phyloP scores from a whole-genome alignment of 2,329 filamentous ascomycete species.

The Diaporthe sp. region DNA sequence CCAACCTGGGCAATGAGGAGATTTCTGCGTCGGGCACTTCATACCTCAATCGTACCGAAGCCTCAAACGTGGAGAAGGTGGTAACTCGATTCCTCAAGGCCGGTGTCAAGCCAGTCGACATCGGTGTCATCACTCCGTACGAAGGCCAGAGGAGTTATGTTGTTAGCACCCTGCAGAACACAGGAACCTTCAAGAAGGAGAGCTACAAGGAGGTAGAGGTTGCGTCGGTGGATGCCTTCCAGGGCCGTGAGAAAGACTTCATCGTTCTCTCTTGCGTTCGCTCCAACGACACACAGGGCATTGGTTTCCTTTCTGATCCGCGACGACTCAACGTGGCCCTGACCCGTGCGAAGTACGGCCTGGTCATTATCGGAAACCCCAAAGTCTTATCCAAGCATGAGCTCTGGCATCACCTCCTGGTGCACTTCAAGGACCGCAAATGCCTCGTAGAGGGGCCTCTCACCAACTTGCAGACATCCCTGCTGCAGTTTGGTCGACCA shows the following conservation, averaged over 20 bases:
- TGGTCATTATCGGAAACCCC: conserved; percentile 96
- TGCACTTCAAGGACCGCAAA: conserved; percentile 97
- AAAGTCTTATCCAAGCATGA: conserved; percentile 98
- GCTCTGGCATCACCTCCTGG: conserved; percentile 93
- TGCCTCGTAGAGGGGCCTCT: conserved; percentile 96
- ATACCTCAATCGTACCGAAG: conserved; percentile 97
- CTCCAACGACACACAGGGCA: conserved; percentile 98
- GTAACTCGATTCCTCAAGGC: conserved; percentile 99
- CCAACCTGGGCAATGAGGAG: conserved; percentile 95
- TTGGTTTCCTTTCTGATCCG: conserved; percentile 97
- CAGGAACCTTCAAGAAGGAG: conserved; percentile 97
- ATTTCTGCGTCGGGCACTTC: conserved; percentile 98
- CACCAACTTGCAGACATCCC: conserved; percentile 93
- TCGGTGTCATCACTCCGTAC: conserved; percentile 98
- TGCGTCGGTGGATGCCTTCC: conserved; percentile 97
- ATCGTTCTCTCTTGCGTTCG: conserved; percentile 98
- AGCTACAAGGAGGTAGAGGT: conserved; percentile 99
- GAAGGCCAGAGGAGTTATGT: conserved; percentile 98
- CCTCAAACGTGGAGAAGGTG: conserved; percentile 97
- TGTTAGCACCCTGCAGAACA: conserved; percentile 99
- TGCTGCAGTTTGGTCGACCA: conserved; percentile 93
- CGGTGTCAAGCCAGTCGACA: conserved; percentile 90
- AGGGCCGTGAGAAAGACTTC: conserved; percentile 98
- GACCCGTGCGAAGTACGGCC: conserved; percentile 94
- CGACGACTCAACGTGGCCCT: conserved; percentile 97